Percentiles rank a stretch among this genome's conserved stretches.
These are phyloP conservation scores for Truncatella angustata DNA, from an alignment of 2,329 filamentous ascomycete species.

Conservation along the genomic window DNA sequence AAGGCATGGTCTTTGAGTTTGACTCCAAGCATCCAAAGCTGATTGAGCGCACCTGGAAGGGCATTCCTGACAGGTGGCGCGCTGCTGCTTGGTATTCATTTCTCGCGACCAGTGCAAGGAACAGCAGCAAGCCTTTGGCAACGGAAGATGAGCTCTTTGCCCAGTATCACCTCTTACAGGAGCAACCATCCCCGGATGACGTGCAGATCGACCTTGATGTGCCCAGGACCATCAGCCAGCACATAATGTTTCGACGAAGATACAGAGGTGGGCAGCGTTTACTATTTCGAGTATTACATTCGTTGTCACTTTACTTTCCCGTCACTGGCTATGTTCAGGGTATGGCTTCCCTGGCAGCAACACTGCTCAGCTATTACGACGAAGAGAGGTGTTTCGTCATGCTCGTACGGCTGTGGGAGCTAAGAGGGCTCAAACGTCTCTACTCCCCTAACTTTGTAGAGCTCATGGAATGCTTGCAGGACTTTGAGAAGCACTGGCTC, in stretches of 20 bases:
- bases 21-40: constrained; percentile 81
- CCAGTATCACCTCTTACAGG: constrained; percentile 71
- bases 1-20: constrained; percentile 71
- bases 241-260: constrained; percentile 93
- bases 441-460: constrained; percentile 84
- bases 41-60: constrained; percentile 93
- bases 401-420: constrained; percentile 90
- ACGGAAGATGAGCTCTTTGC: constrained; percentile 70
- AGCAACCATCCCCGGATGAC: constrained; percentile 79
- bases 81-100: constrained; percentile 94
- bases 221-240: constrained; percentile 87
- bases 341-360: constrained; percentile 92
- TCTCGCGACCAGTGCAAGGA: constrained; percentile 72
- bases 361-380: constrained; percentile 93
- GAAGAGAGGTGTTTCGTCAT: constrained; percentile 94
- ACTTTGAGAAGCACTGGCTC: constrained; percentile 86
- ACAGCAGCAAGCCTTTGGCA: constrained; percentile 54
- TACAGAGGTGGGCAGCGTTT: constrained; percentile 91
- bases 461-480: constrained; percentile 78
- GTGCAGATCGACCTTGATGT: constrained; percentile 97
- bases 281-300: constrained; percentile 88
- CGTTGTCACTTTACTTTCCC: constrained; percentile 86
- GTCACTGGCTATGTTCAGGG: constrained; percentile 95
- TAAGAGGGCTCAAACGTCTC: constrained; percentile 80
- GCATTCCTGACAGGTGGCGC: constrained; percentile 94